Evolutionary conservation across 73 alveolate species (phyloP).

Genomic region (Tetrahymena thermophila): DNA sequence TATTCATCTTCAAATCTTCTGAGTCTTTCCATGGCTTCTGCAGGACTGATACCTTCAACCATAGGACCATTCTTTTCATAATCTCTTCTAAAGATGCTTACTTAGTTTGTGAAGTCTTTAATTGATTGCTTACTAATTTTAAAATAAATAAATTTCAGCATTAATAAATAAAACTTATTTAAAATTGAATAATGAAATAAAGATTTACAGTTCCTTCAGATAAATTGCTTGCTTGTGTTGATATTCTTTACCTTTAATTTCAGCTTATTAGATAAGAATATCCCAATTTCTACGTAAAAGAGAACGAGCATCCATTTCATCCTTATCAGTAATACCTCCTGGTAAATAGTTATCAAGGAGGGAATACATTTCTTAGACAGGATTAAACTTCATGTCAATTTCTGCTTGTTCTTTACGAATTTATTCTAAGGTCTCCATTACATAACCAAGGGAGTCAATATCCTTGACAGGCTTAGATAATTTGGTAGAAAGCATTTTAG

Average conservation of each 20-base stretch:
- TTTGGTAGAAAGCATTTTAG: slow-evolving; percentile 24
- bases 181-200: not conserved
- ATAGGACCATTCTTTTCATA: slow-evolving; percentile 96
- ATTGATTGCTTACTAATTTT: slow-evolving; percentile 30
- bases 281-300: slow-evolving; percentile 87
- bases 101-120: slow-evolving; percentile 79
- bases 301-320: slow-evolving; percentile 87
- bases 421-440: slow-evolving; percentile 96
- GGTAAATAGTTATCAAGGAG: slow-evolving; percentile 85
- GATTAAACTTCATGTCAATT: slow-evolving; percentile 96
- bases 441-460: slow-evolving; percentile 95
- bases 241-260: slow-evolving; percentile 39
- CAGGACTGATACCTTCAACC: slow-evolving; percentile 95
- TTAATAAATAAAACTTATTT: not conserved
- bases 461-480: slow-evolving; percentile 75
- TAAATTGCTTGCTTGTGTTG: slow-evolving; percentile 20
- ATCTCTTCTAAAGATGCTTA: slow-evolving; percentile 88
- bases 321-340: slow-evolving; percentile 70
- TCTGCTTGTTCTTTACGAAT: slow-evolving; percentile 96
- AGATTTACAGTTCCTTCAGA: slow-evolving; percentile 14
- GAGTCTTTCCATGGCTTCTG: slow-evolving; percentile 94
- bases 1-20: slow-evolving; percentile 93
- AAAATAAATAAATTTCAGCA: not conserved
- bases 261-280: slow-evolving; percentile 63
- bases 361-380: slow-evolving; percentile 92